These are phyloP conservation scores for Arthrocladium fulminans DNA, from an alignment of 2,329 filamentous ascomycete genomes.

Conservation along the genomic window DNA sequence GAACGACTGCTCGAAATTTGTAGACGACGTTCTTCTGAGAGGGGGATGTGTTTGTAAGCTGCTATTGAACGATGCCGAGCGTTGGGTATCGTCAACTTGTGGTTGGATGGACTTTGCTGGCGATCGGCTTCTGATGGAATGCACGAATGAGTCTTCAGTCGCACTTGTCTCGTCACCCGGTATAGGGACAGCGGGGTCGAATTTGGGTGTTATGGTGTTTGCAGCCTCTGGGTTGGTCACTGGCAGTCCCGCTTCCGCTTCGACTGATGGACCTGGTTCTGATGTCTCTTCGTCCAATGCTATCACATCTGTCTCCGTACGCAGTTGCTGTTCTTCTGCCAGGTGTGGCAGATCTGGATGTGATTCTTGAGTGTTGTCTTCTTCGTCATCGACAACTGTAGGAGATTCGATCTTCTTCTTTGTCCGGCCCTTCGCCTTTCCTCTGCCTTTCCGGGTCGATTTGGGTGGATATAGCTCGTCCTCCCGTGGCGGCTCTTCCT, in stretches of 20 bases:
- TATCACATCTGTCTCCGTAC: not conserved
- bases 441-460: constrained; percentile 5
- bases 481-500: not conserved
- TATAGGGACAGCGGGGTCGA: constrained; percentile 22
- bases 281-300: not conserved
- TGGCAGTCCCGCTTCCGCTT: constrained; percentile 4
- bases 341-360: not conserved
- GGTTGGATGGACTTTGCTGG: constrained; percentile 17
- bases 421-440: not conserved
- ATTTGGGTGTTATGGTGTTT: constrained; percentile 22
- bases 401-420: not conserved
- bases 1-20: constrained; percentile 37
- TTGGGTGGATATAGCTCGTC: constrained; percentile 8
- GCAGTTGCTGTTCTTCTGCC: not conserved
- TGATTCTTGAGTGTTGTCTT: not conserved
- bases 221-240: not conserved
- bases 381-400: not conserved
- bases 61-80: not conserved
- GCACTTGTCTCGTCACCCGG: constrained; percentile 6
- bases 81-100: not conserved
- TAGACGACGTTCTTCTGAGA: constrained; percentile 12
- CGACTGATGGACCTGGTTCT: constrained; percentile 3
- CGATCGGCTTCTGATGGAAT: constrained; percentile 24
- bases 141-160: constrained; percentile 25
- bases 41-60: constrained; percentile 12